Conservation (phyloP, 2,329 filamentous ascomycete genomes). For the Leptographium radiaticola region DNA sequence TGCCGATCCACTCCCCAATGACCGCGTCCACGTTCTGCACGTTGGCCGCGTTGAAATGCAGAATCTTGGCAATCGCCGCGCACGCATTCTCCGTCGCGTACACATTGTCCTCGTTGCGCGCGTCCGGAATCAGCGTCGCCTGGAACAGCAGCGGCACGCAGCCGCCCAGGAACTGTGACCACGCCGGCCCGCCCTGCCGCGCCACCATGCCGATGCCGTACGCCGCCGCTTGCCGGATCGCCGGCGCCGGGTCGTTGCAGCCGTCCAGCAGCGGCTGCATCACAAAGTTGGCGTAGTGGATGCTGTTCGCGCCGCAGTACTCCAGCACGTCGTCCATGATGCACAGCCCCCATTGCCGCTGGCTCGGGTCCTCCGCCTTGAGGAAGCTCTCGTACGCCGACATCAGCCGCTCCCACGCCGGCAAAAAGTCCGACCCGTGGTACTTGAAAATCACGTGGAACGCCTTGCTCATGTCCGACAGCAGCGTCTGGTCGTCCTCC, state of each 20-base stretch:
- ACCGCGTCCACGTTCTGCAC: slow-evolving; percentile 66
- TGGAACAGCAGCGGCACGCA: slow-evolving; percentile 75
- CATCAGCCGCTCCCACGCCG: slow-evolving; percentile 76
- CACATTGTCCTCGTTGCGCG: slow-evolving; percentile 81
- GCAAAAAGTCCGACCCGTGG: slow-evolving; percentile 73
- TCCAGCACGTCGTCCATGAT: slow-evolving; percentile 98
- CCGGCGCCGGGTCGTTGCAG: slow-evolving; percentile 70
- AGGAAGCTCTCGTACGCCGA: slow-evolving; percentile 79
- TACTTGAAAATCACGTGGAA: slow-evolving; percentile 99
- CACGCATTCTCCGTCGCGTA: slow-evolving; percentile 97
- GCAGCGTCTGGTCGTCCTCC: slow-evolving; percentile 89
- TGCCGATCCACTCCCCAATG: slow-evolving; percentile 77
- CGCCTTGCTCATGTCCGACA: slow-evolving; percentile 99
- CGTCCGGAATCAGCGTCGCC: slow-evolving; percentile 66
- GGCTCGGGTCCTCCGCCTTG: slow-evolving; percentile 67
- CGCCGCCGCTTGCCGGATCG: slow-evolving; percentile 83
- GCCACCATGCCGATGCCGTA: slow-evolving; percentile 95
- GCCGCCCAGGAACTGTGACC: slow-evolving; percentile 75
- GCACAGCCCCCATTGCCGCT: slow-evolving; percentile 97
- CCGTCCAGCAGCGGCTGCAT: slow-evolving; percentile 76
- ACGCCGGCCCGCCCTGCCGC: slow-evolving; percentile 75
- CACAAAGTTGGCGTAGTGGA: slow-evolving; percentile 75
- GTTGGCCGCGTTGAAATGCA: slow-evolving; percentile 74
- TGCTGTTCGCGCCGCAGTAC: slow-evolving; percentile 84
- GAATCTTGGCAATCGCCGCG: slow-evolving; percentile 89